Evolutionary conservation across 345 rosid genomes (phyloP).

Genomic region (Eucalyptus leucophloia): DNA sequence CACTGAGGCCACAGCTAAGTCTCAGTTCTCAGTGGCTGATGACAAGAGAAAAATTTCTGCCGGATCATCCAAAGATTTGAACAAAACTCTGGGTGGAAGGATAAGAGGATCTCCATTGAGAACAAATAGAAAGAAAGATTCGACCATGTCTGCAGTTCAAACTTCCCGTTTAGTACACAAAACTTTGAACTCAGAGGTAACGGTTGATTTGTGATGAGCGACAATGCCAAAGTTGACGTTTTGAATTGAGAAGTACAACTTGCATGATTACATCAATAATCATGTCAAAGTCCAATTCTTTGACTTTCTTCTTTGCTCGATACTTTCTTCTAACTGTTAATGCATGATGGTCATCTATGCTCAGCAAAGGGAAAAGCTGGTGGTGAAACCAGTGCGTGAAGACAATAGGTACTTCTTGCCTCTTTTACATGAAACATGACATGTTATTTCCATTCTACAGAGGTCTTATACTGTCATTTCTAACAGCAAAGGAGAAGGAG

Average conservation of each 20-base stretch:
- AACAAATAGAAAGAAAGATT: conserved; percentile 9
- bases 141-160: conserved; percentile 4
- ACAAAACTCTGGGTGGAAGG: conserved; percentile 4
- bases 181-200: conserved; percentile 21
- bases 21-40: conserved; percentile 6
- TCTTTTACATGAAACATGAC: background rate
- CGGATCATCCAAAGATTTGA: conserved; percentile 5
- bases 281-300: background rate
- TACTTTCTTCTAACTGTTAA: background rate
- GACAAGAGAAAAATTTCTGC: background rate
- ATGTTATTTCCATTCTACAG: background rate
- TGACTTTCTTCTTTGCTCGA: background rate
- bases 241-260: background rate
- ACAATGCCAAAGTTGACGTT: background rate
- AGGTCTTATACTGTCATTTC: background rate
- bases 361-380: conserved; percentile 26
- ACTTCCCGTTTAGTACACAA: background rate
- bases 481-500: conserved; percentile 26
- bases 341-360: background rate
- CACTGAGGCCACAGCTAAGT: conserved; percentile 2
- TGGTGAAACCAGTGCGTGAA: conserved; percentile 15
- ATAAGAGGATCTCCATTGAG: conserved; percentile 15
- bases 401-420: conserved; percentile 31
- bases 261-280: background rate
- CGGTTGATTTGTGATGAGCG: background rate